These are phyloP conservation scores for Lachnellula hyalina DNA, from an alignment of 2,329 filamentous ascomycete species.

Conservation along the genomic window DNA sequence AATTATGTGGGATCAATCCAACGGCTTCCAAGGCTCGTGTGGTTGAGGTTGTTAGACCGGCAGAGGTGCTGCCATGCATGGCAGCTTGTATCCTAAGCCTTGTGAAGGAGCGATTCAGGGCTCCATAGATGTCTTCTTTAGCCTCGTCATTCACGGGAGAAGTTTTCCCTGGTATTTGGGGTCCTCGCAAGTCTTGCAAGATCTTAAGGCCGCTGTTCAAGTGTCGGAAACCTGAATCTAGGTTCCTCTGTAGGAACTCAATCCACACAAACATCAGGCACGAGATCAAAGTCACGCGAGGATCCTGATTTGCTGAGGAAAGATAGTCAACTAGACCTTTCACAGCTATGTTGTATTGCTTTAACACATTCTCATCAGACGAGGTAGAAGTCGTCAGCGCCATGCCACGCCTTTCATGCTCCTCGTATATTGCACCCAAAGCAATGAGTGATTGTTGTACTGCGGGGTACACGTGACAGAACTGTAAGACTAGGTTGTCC, in stretches of 20 bases:
- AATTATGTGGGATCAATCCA: background rate
- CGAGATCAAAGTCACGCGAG: slow-evolving; percentile 6
- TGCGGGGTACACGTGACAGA: slow-evolving; percentile 10
- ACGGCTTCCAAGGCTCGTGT: background rate
- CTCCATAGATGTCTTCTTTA: slow-evolving; percentile 1
- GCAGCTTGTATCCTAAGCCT: slow-evolving; percentile 4
- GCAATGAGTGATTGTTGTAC: slow-evolving; percentile 9
- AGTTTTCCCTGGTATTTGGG: background rate
- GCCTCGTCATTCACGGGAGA: background rate
- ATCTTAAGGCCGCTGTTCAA: slow-evolving; percentile 11
- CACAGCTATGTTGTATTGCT: slow-evolving; percentile 14
- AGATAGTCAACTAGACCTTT: slow-evolving; percentile 5
- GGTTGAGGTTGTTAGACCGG: background rate
- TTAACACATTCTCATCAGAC: slow-evolving; percentile 19
- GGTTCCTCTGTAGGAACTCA: slow-evolving; percentile 11
- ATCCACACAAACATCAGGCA: slow-evolving; percentile 19
- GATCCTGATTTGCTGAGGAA: slow-evolving; percentile 2
- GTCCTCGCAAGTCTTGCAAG: background rate
- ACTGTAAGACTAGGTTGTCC: slow-evolving; percentile 9
- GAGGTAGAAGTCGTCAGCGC: slow-evolving; percentile 14
- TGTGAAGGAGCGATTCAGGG: slow-evolving; percentile 2
- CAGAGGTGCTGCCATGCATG: slow-evolving; percentile 1
- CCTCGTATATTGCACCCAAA: slow-evolving; percentile 11
- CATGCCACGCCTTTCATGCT: background rate
- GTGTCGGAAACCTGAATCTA: slow-evolving; percentile 9